Base-by-base conservation (phyloP, 345 rosid genomes). In the Anastatica hierochuntica region DNA sequence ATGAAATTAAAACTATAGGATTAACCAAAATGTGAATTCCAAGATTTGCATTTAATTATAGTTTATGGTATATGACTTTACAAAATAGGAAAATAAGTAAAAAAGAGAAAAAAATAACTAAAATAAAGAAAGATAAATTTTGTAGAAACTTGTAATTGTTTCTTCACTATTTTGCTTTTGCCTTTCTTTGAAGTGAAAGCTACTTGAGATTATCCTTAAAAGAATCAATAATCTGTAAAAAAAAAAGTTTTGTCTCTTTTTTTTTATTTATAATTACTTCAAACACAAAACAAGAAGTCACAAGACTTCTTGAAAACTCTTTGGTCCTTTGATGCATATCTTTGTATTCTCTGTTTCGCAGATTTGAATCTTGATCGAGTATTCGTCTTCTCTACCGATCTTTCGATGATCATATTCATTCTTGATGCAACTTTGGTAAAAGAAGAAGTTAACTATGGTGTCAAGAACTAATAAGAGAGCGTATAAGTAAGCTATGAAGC, bases 391-490 rank as follows among this genome's bases (percentile, higher is more conserved):
- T 53, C 34, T 51, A 45, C 69, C 63, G 0, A 51, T 63, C 18
- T 29, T 63, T 52, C 21, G 59, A 35, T 23, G 49, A 2, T 40
- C 58, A 38, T 63, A 48, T 1, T 66, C 53, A 54, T 36, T 71
- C 39, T 66, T 43, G 45, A 58, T 10, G 12, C 92, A 82, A 75
- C 79, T 82, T 59, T 75, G 74, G 64, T 68, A 75, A 66, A 92
- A 92, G 21, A 72, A 13, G 63, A 54, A 77, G 53, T 69, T 77
- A 34, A 80, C 72, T 21, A 81, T 66, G 0, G 88, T 77, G 26
- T 88, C 96, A 37, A 92, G 79, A 63, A 88, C 88, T 24, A 83
- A 51, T 59, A 72, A 49, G 49, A 73, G 66, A 3, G 97, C 85
- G 57, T 88, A 81, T 58, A 88, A 36, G 44, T 83, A 85, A 57